Evolutionary conservation across 2,329 filamentous ascomycete species (phyloP).

Genomic region (Biscogniauxia marginata): DNA sequence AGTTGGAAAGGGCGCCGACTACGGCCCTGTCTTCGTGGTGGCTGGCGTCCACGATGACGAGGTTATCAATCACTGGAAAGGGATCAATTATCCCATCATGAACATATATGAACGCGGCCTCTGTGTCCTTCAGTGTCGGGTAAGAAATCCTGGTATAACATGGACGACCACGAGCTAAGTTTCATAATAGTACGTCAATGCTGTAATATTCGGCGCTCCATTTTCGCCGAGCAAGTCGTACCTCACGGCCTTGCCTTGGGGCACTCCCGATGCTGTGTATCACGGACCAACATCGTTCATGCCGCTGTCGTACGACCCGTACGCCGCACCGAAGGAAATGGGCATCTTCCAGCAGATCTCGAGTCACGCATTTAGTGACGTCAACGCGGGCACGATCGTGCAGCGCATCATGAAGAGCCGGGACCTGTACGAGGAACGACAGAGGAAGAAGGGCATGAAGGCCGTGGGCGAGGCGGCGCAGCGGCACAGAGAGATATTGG

Average conservation of each 20-base stretch:
- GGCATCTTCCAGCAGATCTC: conserved; percentile 81
- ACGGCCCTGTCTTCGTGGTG: conserved; percentile 81
- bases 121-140: conserved; percentile 91
- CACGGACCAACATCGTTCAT: conserved; percentile 96
- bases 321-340: conserved; percentile 75
- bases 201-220: conserved; percentile 85
- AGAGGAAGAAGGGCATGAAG: conserved; percentile 88
- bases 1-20: conserved; percentile 67
- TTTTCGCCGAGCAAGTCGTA: conserved; percentile 82
- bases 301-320: conserved; percentile 75
- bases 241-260: conserved; percentile 70
- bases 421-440: conserved; percentile 85
- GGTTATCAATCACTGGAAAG: conserved; percentile 95
- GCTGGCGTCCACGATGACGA: conserved; percentile 92
- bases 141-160: conserved; percentile 41
- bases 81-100: conserved; percentile 99
- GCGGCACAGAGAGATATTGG: conserved; percentile 59
- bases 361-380: conserved; percentile 75
- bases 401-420: conserved; percentile 84
- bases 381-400: conserved; percentile 92
- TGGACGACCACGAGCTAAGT: conserved; percentile 15
- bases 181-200: conserved; percentile 70
- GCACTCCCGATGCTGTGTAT: conserved; percentile 78
- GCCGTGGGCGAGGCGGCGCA: conserved; percentile 69
- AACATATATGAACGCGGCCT: conserved; percentile 96